phyloP scores from a whole-genome alignment of 2,329 filamentous ascomycete genomes.

The Hirsutella thompsonii region DNA sequence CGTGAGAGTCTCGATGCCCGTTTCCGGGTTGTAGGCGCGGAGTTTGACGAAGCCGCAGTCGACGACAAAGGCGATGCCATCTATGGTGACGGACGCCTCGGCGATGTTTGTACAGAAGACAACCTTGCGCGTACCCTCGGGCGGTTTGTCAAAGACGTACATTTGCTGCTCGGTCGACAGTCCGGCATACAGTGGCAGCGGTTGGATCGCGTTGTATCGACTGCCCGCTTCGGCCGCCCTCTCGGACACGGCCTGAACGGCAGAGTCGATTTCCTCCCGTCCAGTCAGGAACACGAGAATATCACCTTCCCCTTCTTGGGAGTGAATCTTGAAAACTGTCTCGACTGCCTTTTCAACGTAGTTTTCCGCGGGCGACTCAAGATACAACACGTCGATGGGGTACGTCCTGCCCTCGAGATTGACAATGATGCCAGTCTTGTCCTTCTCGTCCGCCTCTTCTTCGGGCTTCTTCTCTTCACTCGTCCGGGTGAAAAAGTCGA shows the following conservation, averaged over 20 bases:
- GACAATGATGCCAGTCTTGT: conserved; percentile 42
- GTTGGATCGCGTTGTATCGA: conserved; percentile 14
- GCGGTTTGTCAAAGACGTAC: conserved; percentile 79
- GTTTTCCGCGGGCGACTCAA: conserved; percentile 66
- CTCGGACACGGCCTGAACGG: conserved; percentile 68
- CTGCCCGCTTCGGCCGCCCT: conserved; percentile 45
- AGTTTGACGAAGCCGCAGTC: conserved; percentile 89
- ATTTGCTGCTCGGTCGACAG: conserved; percentile 85
- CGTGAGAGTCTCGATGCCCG: conserved; percentile 79
- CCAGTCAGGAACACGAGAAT: conserved; percentile 87
- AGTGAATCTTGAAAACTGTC: conserved; percentile 79
- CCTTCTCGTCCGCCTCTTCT: conserved; percentile 17
- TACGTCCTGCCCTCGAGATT: conserved; percentile 80
- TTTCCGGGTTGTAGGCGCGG: conserved; percentile 69
- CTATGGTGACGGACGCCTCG: conserved; percentile 89
- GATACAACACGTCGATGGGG: conserved; percentile 75
- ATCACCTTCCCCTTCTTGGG: conserved; percentile 68
- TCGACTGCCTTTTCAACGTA: conserved; percentile 76
- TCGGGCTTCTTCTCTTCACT: conserved; percentile 21
- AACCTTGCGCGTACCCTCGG: conserved; percentile 75
- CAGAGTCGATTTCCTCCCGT: conserved; percentile 79
- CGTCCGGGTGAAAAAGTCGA: conserved; percentile 55
- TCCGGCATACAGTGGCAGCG: conserved; percentile 76
- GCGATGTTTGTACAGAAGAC: conserved; percentile 93
- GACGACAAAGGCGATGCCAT: conserved; percentile 81